Conservation (phyloP, 176 grass and related monocot species). For the Thinopyrum elongatum region DNA sequence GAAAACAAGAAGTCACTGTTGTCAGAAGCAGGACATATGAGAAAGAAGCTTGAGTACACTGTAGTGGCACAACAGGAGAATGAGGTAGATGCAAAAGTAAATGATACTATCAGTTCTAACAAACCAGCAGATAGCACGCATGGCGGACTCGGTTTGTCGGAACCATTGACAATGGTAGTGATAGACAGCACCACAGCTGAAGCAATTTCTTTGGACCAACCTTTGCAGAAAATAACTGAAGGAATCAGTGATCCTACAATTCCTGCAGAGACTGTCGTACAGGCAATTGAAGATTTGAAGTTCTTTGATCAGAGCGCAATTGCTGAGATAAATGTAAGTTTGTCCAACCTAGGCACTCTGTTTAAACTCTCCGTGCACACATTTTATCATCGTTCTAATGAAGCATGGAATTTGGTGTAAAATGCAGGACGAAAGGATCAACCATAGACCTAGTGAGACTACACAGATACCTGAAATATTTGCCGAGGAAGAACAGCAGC, state of each 20-base stretch:
- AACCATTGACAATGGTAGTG: neutral
- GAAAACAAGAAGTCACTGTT: conserved; percentile 19
- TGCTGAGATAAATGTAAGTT: conserved; percentile 43
- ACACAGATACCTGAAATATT: neutral
- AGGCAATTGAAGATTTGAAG: neutral
- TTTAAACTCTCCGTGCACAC: neutral
- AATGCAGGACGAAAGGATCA: conserved; percentile 28
- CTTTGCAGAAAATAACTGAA: conserved; percentile 9
- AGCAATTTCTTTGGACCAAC: neutral
- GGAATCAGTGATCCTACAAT: neutral
- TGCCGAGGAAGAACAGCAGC: neutral
- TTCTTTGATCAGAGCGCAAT: neutral
- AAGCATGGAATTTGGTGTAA: neutral
- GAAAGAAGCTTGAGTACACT: conserved; percentile 2
- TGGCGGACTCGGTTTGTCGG: neutral
- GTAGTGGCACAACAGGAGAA: neutral
- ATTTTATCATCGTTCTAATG: neutral
- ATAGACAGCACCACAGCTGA: neutral
- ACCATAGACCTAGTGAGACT: conserved; percentile 9
- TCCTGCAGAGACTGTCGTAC: neutral
- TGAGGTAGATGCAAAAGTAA: neutral
- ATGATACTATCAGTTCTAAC: neutral
- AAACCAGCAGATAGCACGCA: neutral
- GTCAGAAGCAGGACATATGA: conserved; percentile 17
- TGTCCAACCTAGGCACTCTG: neutral